phyloP scores from a whole-genome alignment of 495 filamentous ascomycete species.

The Poronia punctata region DNA sequence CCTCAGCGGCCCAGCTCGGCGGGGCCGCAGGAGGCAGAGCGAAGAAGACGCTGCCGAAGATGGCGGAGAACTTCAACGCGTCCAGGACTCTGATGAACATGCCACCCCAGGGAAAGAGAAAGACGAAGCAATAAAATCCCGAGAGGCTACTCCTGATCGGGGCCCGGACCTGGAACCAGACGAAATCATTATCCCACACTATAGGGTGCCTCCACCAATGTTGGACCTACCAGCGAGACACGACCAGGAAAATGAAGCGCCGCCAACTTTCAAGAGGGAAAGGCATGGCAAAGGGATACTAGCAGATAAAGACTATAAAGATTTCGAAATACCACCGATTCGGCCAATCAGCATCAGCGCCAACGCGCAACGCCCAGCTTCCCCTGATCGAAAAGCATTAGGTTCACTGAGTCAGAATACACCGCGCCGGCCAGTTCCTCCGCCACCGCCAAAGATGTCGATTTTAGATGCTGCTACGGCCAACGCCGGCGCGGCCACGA shows the following conservation, averaged over 20 bases:
- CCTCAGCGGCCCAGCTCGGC: slow-evolving; percentile 64
- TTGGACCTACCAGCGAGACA: slow-evolving; percentile 49
- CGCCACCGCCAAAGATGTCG: slow-evolving; percentile 89
- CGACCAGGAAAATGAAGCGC: slow-evolving; percentile 79
- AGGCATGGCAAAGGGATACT: slow-evolving; percentile 49
- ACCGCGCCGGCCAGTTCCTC: slow-evolving; percentile 68
- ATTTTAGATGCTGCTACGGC: slow-evolving; percentile 86
- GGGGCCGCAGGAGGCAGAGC: slow-evolving; percentile 65
- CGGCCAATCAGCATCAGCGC: slow-evolving; percentile 29
- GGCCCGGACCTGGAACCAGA: no score
- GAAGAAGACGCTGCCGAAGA: slow-evolving; percentile 56
- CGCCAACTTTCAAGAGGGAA: slow-evolving; percentile 64
- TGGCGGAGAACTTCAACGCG: slow-evolving; percentile 23
- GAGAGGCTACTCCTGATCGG: slow-evolving; percentile 20
- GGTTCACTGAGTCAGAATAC: slow-evolving; percentile 73
- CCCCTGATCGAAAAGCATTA: slow-evolving; percentile 63
- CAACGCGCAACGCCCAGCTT: slow-evolving; percentile 24
- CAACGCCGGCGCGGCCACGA: slow-evolving; percentile 68
- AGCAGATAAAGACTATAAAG: slow-evolving; percentile 52
- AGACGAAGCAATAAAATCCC: slow-evolving; percentile 4
- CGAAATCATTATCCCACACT: slow-evolving; percentile 42
- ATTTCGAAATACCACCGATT: slow-evolving; percentile 49
- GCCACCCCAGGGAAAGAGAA: no score
- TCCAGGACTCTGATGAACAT: slow-evolving; percentile 34
- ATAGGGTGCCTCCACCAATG: slow-evolving; percentile 57